Conservation (phyloP, 2,329 filamentous ascomycete species). For the Saccharata proteae region DNA sequence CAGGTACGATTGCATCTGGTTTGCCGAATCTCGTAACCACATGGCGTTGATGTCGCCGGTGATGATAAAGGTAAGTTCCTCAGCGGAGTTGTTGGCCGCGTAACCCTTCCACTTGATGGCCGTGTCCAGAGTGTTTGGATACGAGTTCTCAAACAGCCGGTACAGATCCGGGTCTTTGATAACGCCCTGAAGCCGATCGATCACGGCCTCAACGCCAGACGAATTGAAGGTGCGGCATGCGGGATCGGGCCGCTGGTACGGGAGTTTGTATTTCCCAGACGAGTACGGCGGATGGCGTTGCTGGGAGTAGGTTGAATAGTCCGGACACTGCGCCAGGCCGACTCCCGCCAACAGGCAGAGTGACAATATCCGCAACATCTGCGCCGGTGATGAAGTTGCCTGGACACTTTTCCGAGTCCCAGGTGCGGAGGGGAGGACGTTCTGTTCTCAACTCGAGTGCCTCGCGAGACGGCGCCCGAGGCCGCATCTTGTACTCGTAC, state of each 20-base stretch:
- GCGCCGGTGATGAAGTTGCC: too few relatives aligned
- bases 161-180: conserved; percentile 49
- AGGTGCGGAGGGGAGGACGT: too few relatives aligned
- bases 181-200: conserved; percentile 23
- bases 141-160: conserved; percentile 59
- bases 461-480: too few relatives aligned
- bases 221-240: conserved; percentile 37
- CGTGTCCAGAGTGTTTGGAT: conserved; percentile 64
- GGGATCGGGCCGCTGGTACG: conserved; percentile 31
- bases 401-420: too few relatives aligned
- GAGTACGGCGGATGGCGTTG: conserved; percentile 31
- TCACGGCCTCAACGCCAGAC: conserved; percentile 27
- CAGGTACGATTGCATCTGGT: conserved; percentile 60
- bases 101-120: conserved; percentile 57
- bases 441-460: too few relatives aligned
- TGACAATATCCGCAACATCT: too few relatives aligned
- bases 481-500: too few relatives aligned
- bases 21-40: conserved; percentile 46
- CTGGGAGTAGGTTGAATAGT: conserved; percentile 31
- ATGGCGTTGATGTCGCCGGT: conserved; percentile 47
- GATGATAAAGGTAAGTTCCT: conserved; percentile 52
- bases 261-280: conserved; percentile 31
- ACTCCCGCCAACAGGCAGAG: too few relatives aligned
- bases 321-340: conserved; percentile 26
- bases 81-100: conserved; percentile 42